These are phyloP conservation scores for Tulasnella sp. DNA, from an alignment of 768 basidiomycete genomes.

Conservation along the genomic window DNA sequence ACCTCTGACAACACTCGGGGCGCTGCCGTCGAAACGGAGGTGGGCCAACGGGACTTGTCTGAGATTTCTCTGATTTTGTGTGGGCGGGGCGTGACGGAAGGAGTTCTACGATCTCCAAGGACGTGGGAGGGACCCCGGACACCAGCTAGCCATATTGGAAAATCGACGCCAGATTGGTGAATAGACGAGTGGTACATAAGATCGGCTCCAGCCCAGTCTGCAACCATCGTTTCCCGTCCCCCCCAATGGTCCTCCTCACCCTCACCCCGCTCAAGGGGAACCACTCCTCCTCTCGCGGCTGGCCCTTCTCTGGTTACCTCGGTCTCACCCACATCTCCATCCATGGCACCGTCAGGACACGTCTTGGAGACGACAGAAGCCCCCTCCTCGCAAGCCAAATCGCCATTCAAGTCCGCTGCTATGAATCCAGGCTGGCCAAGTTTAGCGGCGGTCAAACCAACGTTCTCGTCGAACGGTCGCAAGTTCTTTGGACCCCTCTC, in stretches of 20 bases:
- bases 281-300: conserved; percentile 47
- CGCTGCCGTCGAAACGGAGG: too few relatives aligned
- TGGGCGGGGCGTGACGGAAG: too few relatives aligned
- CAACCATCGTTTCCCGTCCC: conserved; percentile 4
- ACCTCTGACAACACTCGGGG: too few relatives aligned
- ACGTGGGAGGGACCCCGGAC: too few relatives aligned
- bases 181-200: not conserved
- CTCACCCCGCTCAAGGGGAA: conserved; percentile 62
- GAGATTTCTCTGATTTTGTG: too few relatives aligned
- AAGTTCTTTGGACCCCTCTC: conserved; percentile 55
- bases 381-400: conserved; percentile 53
- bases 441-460: conserved; percentile 44
- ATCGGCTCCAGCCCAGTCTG: conserved; percentile 1
- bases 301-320: conserved; percentile 65
- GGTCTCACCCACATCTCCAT: conserved; percentile 69
- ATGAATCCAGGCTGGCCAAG: conserved; percentile 56
- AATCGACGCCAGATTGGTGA: too few relatives aligned
- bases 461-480: conserved; percentile 52
- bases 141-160: too few relatives aligned
- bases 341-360: conserved; percentile 67
- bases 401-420: conserved; percentile 67
- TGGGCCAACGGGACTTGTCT: too few relatives aligned
- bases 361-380: conserved; percentile 56
- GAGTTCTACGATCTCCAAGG: too few relatives aligned
- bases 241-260: conserved; percentile 53